These are phyloP conservation scores for Vicia villosa DNA, from an alignment of 306 rosid species.

Conservation along the genomic window DNA sequence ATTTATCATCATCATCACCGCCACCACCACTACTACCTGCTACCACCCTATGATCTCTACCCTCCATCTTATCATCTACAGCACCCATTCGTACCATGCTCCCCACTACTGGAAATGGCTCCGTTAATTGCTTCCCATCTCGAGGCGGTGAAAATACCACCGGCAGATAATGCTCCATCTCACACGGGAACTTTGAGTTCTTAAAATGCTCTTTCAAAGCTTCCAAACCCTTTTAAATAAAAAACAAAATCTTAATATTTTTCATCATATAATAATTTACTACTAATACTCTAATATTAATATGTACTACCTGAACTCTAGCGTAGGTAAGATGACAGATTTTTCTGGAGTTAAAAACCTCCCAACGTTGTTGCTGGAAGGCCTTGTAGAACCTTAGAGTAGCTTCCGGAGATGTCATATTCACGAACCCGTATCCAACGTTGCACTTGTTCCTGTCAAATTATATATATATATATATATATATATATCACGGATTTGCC, in stretches of 20 bases:
- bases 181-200: constrained; percentile 97
- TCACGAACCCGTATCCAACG: constrained; percentile 97
- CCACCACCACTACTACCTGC: constrained; percentile 35
- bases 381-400: constrained; percentile 83
- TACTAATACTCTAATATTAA: neutral
- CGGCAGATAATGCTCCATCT: constrained; percentile 71
- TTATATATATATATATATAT: too few relatives aligned
- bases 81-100: neutral
- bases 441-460: constrained; percentile 83
- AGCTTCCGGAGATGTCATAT: constrained; percentile 89
- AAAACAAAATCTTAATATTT: neutral
- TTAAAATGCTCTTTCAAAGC: constrained; percentile 90
- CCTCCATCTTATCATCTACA: constrained; percentile 38
- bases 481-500: constrained; percentile 14
- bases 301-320: constrained; percentile 69
- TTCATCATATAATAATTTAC: neutral
- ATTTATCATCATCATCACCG: constrained; percentile 4
- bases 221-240: constrained; percentile 71
- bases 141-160: constrained; percentile 83
- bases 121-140: constrained; percentile 69
- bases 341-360: constrained; percentile 89
- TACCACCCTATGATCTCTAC: constrained; percentile 17
- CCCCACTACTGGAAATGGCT: constrained; percentile 68
- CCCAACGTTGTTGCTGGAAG: constrained; percentile 91
- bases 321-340: constrained; percentile 91